Conservation (phyloP, 148 eudicot genomes). For the Rhododendron ovatum region DNA sequence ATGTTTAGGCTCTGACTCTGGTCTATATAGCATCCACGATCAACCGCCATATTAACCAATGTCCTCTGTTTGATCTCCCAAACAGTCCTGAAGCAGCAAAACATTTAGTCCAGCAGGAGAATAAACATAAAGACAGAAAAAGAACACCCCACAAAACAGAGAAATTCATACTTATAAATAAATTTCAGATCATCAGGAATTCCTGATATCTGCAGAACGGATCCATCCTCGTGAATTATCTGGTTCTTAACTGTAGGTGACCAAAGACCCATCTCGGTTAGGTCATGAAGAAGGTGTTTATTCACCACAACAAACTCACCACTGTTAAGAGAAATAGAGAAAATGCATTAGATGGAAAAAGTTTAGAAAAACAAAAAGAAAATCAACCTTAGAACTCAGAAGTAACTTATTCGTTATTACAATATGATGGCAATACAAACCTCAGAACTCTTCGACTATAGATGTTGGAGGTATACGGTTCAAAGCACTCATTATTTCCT, state of each 20-base stretch:
- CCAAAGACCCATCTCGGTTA: slow-evolving; percentile 95
- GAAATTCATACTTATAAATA: slow-evolving; percentile 58
- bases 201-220: slow-evolving; percentile 72
- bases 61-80: slow-evolving; percentile 84
- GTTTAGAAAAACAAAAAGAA: not conserved
- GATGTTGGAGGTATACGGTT: slow-evolving; percentile 95
- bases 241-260: slow-evolving; percentile 71
- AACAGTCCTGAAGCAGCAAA: slow-evolving; percentile 59
- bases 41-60: slow-evolving; percentile 76
- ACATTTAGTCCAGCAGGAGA: not conserved
- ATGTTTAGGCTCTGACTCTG: slow-evolving; percentile 82
- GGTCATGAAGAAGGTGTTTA: slow-evolving; percentile 90
- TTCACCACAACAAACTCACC: slow-evolving; percentile 99
- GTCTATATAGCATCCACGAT: slow-evolving; percentile 73
- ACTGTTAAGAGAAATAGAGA: slow-evolving; percentile 29
- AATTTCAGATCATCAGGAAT: slow-evolving; percentile 64
- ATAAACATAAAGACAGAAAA: not conserved
- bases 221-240: slow-evolving; percentile 77
- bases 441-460: slow-evolving; percentile 92
- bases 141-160: not conserved
- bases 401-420: not conserved
- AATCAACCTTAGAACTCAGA: slow-evolving; percentile 1
- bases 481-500: slow-evolving; percentile 97
- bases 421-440: slow-evolving; percentile 27
- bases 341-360: not conserved